These are phyloP conservation scores for Magnolia changhungtana DNA, from an alignment of 164 flowering plant genomes.

Conservation along the genomic window DNA sequence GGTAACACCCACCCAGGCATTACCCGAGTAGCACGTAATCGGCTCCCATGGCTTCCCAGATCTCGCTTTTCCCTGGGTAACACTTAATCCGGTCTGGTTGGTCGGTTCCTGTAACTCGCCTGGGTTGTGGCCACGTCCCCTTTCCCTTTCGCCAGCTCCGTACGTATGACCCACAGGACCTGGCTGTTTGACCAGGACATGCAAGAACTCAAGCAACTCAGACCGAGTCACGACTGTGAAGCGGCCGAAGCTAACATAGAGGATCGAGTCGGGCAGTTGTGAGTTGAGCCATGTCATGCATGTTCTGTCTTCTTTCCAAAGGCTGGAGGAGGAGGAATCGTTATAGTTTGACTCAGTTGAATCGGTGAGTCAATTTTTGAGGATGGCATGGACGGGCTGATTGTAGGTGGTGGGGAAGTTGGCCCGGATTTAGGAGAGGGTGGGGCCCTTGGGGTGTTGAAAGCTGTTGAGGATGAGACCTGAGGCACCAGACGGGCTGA, in stretches of 20 bases:
- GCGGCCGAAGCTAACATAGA: conserved; percentile 4
- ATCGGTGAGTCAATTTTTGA: conserved; percentile 1
- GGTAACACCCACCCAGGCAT: too few species aligned
- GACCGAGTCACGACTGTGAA: neutral
- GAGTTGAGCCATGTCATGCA: conserved; percentile 55
- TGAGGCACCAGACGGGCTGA: conserved; percentile 10
- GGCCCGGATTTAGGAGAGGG: conserved; percentile 18
- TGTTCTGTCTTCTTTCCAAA: conserved; percentile 35
- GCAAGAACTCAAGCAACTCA: conserved; percentile 45
- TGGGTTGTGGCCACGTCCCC: conserved; percentile 1
- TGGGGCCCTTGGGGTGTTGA: conserved; percentile 27
- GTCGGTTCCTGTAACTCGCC: too few species aligned
- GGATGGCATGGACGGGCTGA: conserved; percentile 25
- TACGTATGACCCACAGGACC: conserved; percentile 52
- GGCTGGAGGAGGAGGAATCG: conserved; percentile 8
- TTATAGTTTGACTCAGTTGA: neutral
- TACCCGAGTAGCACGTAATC: too few species aligned
- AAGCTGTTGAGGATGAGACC: conserved; percentile 32
- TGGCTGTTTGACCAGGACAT: conserved; percentile 40
- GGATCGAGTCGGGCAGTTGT: conserved; percentile 37
- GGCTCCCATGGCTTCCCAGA: conserved; percentile 17
- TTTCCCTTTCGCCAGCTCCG: conserved; percentile 15
- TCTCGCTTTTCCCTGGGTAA: conserved; percentile 18
- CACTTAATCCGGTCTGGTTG: too few species aligned
- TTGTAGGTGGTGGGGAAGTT: conserved; percentile 18